These are phyloP conservation scores for Colletotrichum nymphaeae DNA, from an alignment of 2,329 filamentous ascomycete species.

Conservation along the genomic window DNA sequence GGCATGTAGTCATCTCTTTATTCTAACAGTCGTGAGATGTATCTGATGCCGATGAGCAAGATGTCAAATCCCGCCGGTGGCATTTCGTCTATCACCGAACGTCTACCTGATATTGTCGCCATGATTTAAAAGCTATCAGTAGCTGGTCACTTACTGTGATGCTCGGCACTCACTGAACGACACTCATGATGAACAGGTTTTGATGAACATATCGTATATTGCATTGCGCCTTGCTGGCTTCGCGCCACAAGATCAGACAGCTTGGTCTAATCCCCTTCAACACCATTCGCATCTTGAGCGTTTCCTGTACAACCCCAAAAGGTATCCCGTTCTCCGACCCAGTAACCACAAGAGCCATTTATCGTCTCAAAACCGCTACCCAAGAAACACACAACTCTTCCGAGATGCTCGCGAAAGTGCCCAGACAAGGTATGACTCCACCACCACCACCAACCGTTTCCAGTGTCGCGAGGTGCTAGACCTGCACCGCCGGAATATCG, in stretches of 20 bases:
- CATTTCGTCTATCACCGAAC: too few relatives aligned
- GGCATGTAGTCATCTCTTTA: background rate
- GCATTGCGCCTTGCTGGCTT: slow-evolving; percentile 45
- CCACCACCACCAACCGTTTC: slow-evolving; percentile 19
- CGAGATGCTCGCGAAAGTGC: slow-evolving; percentile 35
- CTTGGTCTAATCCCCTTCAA: slow-evolving; percentile 18
- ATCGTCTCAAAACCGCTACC: slow-evolving; percentile 37
- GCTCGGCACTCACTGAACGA: background rate
- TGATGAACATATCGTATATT: slow-evolving; percentile 49
- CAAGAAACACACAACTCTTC: slow-evolving; percentile 30
- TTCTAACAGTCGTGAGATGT: background rate
- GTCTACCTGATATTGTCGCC: too few relatives aligned
- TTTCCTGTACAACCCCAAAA: slow-evolving; percentile 35
- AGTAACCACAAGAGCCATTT: slow-evolving; percentile 32
- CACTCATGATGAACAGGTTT: background rate
- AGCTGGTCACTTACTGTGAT: background rate
- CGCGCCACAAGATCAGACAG: slow-evolving; percentile 23
- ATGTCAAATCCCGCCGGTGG: too few relatives aligned
- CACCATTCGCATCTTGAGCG: slow-evolving; percentile 37
- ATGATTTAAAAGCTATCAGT: background rate
- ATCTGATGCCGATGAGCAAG: background rate
- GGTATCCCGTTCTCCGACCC: slow-evolving; percentile 33
- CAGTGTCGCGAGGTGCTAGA: slow-evolving; percentile 20
- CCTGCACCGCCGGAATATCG: slow-evolving; percentile 3
- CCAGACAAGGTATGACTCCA: slow-evolving; percentile 26